Evolutionary conservation across 768 basidiomycete genomes (phyloP).

Genomic region (Filobasidium floriforme): DNA sequence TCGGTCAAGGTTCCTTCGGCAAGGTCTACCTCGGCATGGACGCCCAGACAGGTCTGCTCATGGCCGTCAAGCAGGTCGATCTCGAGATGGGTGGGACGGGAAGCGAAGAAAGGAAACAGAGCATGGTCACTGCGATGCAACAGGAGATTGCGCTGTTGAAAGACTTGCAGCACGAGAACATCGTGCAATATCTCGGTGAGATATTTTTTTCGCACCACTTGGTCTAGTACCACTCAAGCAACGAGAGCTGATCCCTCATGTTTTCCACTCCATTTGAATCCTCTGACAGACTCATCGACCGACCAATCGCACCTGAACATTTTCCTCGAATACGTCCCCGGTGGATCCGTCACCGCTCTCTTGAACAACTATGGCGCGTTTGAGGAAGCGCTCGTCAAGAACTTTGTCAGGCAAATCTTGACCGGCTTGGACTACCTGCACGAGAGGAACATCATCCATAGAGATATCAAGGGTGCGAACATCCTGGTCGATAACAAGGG

Average conservation of each 20-base stretch:
- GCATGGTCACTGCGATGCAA: slow-evolving; percentile 86
- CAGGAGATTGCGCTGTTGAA: slow-evolving; percentile 93
- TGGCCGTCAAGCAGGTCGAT: slow-evolving; percentile 98
- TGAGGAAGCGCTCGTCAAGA: slow-evolving; percentile 82
- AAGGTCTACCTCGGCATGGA: slow-evolving; percentile 96
- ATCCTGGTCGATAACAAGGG: slow-evolving; percentile 98
- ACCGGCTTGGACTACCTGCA: slow-evolving; percentile 84
- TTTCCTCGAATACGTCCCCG: slow-evolving; percentile 93
- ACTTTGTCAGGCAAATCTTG: slow-evolving; percentile 85
- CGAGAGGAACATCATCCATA: slow-evolving; percentile 87
- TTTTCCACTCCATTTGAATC: background rate
- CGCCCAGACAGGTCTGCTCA: slow-evolving; percentile 75
- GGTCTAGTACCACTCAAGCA: too few relatives aligned
- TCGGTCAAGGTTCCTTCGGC: slow-evolving; percentile 89
- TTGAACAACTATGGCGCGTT: slow-evolving; percentile 88
- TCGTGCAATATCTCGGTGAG: slow-evolving; percentile 93
- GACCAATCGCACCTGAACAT: slow-evolving; percentile 89
- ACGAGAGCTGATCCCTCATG: too few relatives aligned
- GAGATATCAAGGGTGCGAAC: slow-evolving; percentile 98
- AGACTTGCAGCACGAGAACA: slow-evolving; percentile 92
- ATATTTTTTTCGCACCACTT: too few relatives aligned
- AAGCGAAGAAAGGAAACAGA: slow-evolving; percentile 75
- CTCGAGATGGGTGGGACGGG: slow-evolving; percentile 72
- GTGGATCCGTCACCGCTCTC: slow-evolving; percentile 83
- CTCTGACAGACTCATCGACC: slow-evolving; percentile 70